These are phyloP conservation scores for Hordeum vulgare DNA, from an alignment of 176 grass and related monocot genomes.

Conservation along the genomic window DNA sequence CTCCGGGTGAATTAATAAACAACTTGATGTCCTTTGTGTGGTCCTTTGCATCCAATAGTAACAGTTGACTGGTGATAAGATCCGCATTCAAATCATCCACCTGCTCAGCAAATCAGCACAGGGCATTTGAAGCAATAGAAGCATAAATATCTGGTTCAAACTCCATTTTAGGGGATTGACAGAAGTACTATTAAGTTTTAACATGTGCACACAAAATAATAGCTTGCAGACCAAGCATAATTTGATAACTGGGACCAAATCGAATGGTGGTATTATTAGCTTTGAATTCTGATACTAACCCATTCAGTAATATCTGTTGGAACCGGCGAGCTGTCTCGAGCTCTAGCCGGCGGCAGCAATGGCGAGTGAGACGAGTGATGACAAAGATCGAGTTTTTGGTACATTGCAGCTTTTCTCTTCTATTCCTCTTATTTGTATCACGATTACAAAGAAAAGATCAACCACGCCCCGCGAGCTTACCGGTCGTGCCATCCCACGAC, in stretches of 20 bases:
- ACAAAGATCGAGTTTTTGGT: no score
- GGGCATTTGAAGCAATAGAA: slow-evolving; percentile 15
- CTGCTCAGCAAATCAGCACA: slow-evolving; percentile 43
- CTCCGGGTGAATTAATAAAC: slow-evolving; percentile 97
- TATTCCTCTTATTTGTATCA: no score
- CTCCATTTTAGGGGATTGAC: background rate
- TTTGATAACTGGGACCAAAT: background rate
- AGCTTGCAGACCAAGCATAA: background rate
- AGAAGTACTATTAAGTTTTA: slow-evolving; percentile 12
- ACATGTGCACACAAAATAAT: background rate
- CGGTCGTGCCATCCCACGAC: background rate
- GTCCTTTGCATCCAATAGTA: slow-evolving; percentile 86
- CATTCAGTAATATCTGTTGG: background rate
- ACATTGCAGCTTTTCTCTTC: no score
- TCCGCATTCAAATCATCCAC: slow-evolving; percentile 81
- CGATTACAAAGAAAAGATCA: no score
- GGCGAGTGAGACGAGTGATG: no score
- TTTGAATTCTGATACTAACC: background rate
- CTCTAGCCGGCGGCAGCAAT: no score
- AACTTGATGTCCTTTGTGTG: slow-evolving; percentile 84
- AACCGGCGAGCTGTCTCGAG: no score
- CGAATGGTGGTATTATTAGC: background rate
- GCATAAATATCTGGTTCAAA: slow-evolving; percentile 10
- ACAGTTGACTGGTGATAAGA: slow-evolving; percentile 79
- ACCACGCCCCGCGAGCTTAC: no score